These are phyloP conservation scores for Talaromyces piceae DNA, from an alignment of 2,329 filamentous ascomycete species.

Conservation along the genomic window DNA sequence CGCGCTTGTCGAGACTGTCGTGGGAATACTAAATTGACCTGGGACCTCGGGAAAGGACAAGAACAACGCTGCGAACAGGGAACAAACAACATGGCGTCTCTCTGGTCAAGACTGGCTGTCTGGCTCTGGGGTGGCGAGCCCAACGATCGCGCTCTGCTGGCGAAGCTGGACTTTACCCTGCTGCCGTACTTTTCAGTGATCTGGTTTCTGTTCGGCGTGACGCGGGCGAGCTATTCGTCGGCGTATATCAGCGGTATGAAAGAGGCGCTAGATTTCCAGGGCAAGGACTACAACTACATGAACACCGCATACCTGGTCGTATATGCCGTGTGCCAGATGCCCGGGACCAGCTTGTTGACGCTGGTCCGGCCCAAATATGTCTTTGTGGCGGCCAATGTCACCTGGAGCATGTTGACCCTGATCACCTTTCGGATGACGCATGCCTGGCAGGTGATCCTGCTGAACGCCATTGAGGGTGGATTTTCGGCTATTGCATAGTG, in stretches of 20 bases:
- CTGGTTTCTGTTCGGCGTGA: slow-evolving; percentile 44
- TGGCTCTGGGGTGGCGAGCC: slow-evolving; percentile 9
- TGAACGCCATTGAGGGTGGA: slow-evolving; percentile 40
- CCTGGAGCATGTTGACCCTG: slow-evolving; percentile 39
- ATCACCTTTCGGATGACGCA: slow-evolving; percentile 37
- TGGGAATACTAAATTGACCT: not conserved
- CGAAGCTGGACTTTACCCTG: slow-evolving; percentile 37
- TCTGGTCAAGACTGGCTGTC: slow-evolving; percentile 4
- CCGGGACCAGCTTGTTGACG: slow-evolving; percentile 35
- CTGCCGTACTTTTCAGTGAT: slow-evolving; percentile 41
- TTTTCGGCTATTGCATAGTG: slow-evolving; percentile 40
- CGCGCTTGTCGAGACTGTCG: not conserved
- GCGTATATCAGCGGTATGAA: slow-evolving; percentile 40
- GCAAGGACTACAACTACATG: slow-evolving; percentile 38
- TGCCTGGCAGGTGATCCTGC: slow-evolving; percentile 39
- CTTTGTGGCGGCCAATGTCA: slow-evolving; percentile 37
- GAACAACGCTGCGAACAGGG: not conserved
- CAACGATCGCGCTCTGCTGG: slow-evolving; percentile 19
- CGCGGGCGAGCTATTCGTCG: slow-evolving; percentile 37
- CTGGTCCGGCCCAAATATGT: slow-evolving; percentile 35
- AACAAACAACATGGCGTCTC: slow-evolving; percentile 2
- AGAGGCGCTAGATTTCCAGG: slow-evolving; percentile 30
- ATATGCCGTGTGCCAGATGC: slow-evolving; percentile 41
- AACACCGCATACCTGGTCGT: slow-evolving; percentile 30
- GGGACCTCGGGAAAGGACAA: no score